phyloP scores from a whole-genome alignment of 2,329 filamentous ascomycete genomes.

The Monosporascus sp. region DNA sequence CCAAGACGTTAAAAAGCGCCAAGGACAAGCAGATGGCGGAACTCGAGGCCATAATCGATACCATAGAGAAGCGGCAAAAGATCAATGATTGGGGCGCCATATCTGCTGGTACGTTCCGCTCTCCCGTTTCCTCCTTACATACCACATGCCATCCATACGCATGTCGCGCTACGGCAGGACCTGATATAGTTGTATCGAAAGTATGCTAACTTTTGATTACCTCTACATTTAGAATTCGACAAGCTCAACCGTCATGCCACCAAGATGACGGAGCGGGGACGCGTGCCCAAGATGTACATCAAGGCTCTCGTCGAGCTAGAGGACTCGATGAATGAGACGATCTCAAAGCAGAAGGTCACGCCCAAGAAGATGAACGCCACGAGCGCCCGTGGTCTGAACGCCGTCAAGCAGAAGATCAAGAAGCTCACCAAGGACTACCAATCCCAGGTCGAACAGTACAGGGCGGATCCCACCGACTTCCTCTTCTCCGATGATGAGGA shows the following conservation, averaged over 20 bases:
- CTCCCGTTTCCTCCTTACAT: neutral
- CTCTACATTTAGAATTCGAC: conserved; percentile 67
- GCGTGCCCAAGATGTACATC: conserved; percentile 85
- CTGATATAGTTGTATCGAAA: neutral
- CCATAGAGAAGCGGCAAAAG: conserved; percentile 95
- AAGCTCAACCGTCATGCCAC: conserved; percentile 83
- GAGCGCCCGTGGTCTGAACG: conserved; percentile 89
- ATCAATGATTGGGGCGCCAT: conserved; percentile 97
- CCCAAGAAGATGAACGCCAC: conserved; percentile 99
- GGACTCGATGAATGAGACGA: conserved; percentile 87
- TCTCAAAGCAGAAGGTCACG: conserved; percentile 92
- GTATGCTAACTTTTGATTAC: neutral
- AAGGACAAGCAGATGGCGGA: conserved; percentile 97
- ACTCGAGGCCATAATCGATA: conserved; percentile 79
- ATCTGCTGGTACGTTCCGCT: conserved; percentile 62
- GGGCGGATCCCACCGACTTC: conserved; percentile 51
- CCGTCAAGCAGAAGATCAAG: conserved; percentile 96
- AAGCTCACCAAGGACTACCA: conserved; percentile 97
- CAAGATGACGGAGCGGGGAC: conserved; percentile 72
- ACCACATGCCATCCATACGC: no score
- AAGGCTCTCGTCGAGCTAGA: conserved; percentile 91
- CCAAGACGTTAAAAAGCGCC: conserved; percentile 88
- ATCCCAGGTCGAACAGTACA: conserved; percentile 80
- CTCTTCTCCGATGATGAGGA: conserved; percentile 61
- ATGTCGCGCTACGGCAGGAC: no score